Evolutionary conservation across 2,329 filamentous ascomycete species (phyloP), one percentile per base, ranked within the genome.

Genomic region (Apiospora marii): DNA sequence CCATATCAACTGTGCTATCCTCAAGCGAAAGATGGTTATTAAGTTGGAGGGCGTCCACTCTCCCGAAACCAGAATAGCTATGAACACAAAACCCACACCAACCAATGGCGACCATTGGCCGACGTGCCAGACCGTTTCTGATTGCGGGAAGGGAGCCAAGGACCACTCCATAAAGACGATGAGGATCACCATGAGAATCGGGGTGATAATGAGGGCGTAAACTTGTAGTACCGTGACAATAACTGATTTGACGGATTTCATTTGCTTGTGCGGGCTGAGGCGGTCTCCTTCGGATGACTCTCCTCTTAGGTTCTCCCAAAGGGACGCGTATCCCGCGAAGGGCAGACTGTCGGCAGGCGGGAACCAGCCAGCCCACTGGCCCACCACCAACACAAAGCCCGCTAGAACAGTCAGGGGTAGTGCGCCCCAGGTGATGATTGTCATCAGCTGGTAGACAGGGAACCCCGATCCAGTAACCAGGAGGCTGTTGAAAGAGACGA

Each of bases 131-230:
- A 43, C 41, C 41, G 41, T 43, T 43, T 43, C 41, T 14, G 41
- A 43, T 12, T 12, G 41, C 41, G 41, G 41, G 8, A 13, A 43
- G 41, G 14, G 12, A 14, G 41, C 14, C 14, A 43, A 14, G 12
- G 41, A 43, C 41, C 41, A 43, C 41, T 43, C 41, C 41, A 12
- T 43, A 68, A 78, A 79, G 14, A 71, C 51, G 30, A 27, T 30
- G 16, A 58, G 51, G 27, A 58, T 24, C 16, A 58, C 51, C n/a
- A 58, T 58, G 6, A 58, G 22, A n/a, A 58, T 58, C 16, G 51
- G 51, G 1, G 51, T 58, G 22, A 58, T 27, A 22, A 58, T 24
- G 51, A 58, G 51, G 5, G 51, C 51, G 22, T 58, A 58, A 24
- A 58, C 16, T n/a, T 24, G 51, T 3, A 58, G 51, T 4, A 58